Evolutionary conservation across 2,329 filamentous ascomycete genomes (phyloP), one percentile per base, ranked within the genome.

Genomic region (Penicillium paneum): DNA sequence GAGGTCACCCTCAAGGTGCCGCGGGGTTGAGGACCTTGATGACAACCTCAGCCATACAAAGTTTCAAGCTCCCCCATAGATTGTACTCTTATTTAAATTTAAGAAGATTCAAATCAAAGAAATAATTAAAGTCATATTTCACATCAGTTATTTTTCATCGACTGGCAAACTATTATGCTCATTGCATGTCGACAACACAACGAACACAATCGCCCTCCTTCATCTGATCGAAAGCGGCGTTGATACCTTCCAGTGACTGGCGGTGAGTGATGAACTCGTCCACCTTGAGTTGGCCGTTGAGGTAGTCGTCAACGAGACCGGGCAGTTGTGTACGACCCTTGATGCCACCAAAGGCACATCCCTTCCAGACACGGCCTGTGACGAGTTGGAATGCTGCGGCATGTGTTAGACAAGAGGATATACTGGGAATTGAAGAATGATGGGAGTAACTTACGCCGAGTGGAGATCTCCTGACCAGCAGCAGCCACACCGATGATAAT

Each of bases 201-300:
- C 94, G 90, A 70, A 99, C 97, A 78, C 94, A 99, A 76, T 97
- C 92, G 55, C 94, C 94, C 57, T 86, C 83, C 82, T 97, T 95
- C 94, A 99, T 99, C 66, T 88, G 85, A 62, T 91, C 84, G 69
- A 96, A 99, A 19, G 91, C 93, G 48, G 82, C 79, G 81, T 97
- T 97, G 76, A 99, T 96, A 68, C 89, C 85, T 57, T 79, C 78
- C 41, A 99, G 80, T 4, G 82, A 83, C 79, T 96, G 90, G 66
- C 92, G 86, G 80, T 99, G 94, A 31, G 94, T 99, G 79, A 99
- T 97, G 81, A 97, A 97, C 80, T 99, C 94, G 73, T 97, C 93
- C 42, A 97, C 94, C 86, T 97, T 97, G 71, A 99, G 87, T 71
- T 88, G 84, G 66, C 92, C 92, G 49, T 83, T 83, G 74, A 95